Conservation (phyloP, 1,284 basidiomycete species). For the Gomphus bonarii region DNA sequence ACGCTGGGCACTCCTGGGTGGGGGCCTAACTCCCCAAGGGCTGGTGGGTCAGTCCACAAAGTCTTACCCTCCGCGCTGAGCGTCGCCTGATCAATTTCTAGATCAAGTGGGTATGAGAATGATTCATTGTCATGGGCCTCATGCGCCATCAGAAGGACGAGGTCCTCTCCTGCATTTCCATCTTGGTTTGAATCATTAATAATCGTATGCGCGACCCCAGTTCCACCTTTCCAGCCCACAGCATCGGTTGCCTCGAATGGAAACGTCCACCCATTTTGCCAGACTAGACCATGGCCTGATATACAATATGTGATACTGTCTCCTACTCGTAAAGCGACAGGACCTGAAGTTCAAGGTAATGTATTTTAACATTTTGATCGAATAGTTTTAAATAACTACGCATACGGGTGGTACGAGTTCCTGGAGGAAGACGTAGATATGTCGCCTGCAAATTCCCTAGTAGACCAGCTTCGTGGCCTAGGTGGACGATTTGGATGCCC, state of each 20-base stretch:
- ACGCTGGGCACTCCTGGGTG: slow-evolving; percentile 16
- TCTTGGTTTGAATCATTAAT: slow-evolving; percentile 16
- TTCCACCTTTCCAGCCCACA: slow-evolving; percentile 17
- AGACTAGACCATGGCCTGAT: slow-evolving; percentile 15
- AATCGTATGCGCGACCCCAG: slow-evolving; percentile 16
- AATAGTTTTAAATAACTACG: neutral
- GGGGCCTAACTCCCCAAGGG: slow-evolving; percentile 14
- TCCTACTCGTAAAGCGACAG: slow-evolving; percentile 7
- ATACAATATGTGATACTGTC: slow-evolving; percentile 15
- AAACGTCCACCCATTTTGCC: slow-evolving; percentile 19
- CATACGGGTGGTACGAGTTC: slow-evolving; percentile 8
- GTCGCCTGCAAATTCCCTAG: slow-evolving; percentile 5
- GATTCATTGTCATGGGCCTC: slow-evolving; percentile 13
- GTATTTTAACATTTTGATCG: neutral
- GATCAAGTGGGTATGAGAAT: slow-evolving; percentile 13
- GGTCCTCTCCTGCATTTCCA: slow-evolving; percentile 13
- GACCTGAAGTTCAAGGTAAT: neutral
- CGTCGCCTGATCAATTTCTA: slow-evolving; percentile 8
- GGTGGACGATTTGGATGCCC: slow-evolving; percentile 4
- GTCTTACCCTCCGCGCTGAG: neutral
- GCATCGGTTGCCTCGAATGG: slow-evolving; percentile 14
- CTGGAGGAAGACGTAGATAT: slow-evolving; percentile 10
- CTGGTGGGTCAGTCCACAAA: slow-evolving; percentile 11
- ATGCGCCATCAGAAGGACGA: slow-evolving; percentile 14
- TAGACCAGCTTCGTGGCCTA: slow-evolving; percentile 7